Evolutionary conservation across 2,329 filamentous ascomycete genomes (phyloP).

Genomic region (Aspergillus versicolor): DNA sequence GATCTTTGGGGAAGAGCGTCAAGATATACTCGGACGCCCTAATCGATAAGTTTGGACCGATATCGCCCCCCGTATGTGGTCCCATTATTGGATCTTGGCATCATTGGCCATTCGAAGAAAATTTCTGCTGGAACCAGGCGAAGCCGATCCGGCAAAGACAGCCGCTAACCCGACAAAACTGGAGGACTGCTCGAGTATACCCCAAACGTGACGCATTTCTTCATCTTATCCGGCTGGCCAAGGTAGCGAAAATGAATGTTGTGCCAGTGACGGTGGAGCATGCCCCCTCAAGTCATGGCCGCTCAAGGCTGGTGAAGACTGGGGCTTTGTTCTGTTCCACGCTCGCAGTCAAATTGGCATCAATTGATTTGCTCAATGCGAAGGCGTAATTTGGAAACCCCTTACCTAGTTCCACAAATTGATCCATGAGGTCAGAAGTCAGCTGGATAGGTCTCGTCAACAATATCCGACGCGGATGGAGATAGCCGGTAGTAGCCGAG

Average conservation of each 20-base stretch:
- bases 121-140: conserved; percentile 7
- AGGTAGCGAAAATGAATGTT: not conserved
- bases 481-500: conserved; percentile 8
- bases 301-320: not conserved
- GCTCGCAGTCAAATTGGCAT: not conserved
- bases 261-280: not conserved
- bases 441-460: conserved; percentile 6
- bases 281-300: not conserved
- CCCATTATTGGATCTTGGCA: not conserved
- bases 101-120: conserved; percentile 11
- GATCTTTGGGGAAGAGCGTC: not conserved
- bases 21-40: conserved; percentile 7
- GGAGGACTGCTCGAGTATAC: not conserved
- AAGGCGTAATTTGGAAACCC: not conserved
- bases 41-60: conserved; percentile 22
- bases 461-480: conserved; percentile 2
- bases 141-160: conserved; percentile 15
- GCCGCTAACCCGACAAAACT: conserved; percentile 11
- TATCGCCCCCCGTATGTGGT: conserved; percentile 25
- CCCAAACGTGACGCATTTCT: not conserved
- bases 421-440: conserved; percentile 9
- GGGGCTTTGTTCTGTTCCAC: not conserved
- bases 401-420: not conserved
- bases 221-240: not conserved
- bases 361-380: not conserved